A percentile compares a stretch with the other conserved stretches of the same genome.
Conservation (phyloP, 371 early-diverging fungal genomes). For the Mucor velutinosus region DNA sequence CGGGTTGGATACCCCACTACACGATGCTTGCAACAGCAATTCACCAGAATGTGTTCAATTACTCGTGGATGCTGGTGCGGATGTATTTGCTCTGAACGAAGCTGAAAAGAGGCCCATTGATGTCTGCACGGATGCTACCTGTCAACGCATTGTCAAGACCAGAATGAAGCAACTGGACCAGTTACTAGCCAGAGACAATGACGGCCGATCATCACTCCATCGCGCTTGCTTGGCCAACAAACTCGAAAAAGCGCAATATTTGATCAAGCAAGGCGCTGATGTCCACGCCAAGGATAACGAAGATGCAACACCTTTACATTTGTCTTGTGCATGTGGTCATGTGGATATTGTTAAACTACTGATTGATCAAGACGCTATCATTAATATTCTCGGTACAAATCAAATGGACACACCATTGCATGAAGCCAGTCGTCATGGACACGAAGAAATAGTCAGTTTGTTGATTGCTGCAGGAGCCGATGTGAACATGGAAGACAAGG, state of each 20-base stretch:
- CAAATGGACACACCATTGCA: conserved; percentile 76
- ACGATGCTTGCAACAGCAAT: conserved; percentile 79
- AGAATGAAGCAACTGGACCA: conserved; percentile 43
- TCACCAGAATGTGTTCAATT: conserved; percentile 60
- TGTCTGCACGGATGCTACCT: conserved; percentile 45
- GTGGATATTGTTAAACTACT: conserved; percentile 62
- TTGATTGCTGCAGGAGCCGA: conserved; percentile 72
- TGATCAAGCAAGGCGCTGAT: conserved; percentile 71
- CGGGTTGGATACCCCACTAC: conserved; percentile 76
- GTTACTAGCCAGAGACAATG: conserved; percentile 28
- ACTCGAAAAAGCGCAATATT: not conserved
- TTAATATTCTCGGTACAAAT: conserved; percentile 53
- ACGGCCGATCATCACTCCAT: conserved; percentile 37
- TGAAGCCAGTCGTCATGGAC: conserved; percentile 69
- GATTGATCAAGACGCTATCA: conserved; percentile 72
- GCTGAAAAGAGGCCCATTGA: conserved; percentile 60
- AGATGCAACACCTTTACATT: conserved; percentile 78
- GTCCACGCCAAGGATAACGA: conserved; percentile 73
- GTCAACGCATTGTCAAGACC: conserved; percentile 23
- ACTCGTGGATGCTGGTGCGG: conserved; percentile 63
- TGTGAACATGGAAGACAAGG: conserved; percentile 51
- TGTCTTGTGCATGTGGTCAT: conserved; percentile 73
- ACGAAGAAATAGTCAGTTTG: conserved; percentile 54
- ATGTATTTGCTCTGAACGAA: conserved; percentile 60
- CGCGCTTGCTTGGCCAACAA: conserved; percentile 29